Percentiles rank a stretch among this genome's conserved stretches.
These are phyloP conservation scores for Mediolabrus comicus DNA, from an alignment of 108 stramenopile species.

Conservation along the genomic window DNA sequence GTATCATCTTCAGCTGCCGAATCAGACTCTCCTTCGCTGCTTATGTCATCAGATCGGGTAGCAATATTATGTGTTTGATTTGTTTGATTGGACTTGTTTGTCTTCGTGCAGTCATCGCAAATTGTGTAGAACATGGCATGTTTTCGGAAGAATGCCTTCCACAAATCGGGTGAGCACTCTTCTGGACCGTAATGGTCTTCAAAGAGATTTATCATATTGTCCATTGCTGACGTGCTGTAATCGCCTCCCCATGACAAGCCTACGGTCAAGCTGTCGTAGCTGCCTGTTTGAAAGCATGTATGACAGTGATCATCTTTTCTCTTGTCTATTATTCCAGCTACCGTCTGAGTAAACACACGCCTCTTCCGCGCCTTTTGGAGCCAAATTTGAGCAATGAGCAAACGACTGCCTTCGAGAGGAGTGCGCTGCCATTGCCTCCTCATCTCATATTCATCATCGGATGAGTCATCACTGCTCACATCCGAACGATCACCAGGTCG, in stretches of 20 bases:
- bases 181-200: constrained; percentile 60
- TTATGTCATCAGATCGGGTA: constrained; percentile 68
- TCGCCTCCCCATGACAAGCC: constrained; percentile 55
- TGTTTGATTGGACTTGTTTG: constrained; percentile 33
- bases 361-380: constrained; percentile 76
- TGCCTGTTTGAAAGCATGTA: constrained; percentile 50
- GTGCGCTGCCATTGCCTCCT: constrained; percentile 69
- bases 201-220: constrained; percentile 63
- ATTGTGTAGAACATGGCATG: constrained; percentile 73
- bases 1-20: constrained; percentile 36
- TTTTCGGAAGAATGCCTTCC: constrained; percentile 85
- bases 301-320: constrained; percentile 54
- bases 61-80: constrained; percentile 48
- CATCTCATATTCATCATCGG: constrained; percentile 60
- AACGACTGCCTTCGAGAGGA: constrained; percentile 51
- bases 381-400: constrained; percentile 80
- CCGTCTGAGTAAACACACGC: constrained; percentile 56
- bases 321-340: constrained; percentile 65
- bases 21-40: constrained; percentile 60
- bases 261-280: constrained; percentile 44
- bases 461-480: constrained; percentile 67
- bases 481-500: constrained; percentile 60
- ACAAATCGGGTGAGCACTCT: constrained; percentile 66
- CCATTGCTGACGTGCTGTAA: constrained; percentile 71
- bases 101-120: constrained; percentile 60